phyloP scores from a whole-genome alignment of 208 protist genomes.

The Leptomonas pyrrhocoris region DNA sequence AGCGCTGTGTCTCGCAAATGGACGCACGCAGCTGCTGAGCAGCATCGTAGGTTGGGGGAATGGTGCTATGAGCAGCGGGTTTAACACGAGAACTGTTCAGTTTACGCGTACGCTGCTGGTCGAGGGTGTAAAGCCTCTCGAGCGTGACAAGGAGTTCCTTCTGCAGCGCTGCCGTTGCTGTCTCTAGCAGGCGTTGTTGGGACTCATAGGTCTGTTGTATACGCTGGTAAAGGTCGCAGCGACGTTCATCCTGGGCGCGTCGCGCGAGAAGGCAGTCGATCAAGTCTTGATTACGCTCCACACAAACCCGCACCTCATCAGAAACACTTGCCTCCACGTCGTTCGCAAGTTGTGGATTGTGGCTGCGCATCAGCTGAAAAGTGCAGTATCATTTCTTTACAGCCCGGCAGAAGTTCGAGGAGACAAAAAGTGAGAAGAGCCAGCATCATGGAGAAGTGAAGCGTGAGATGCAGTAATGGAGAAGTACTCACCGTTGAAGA shows the following conservation, averaged over 20 bases:
- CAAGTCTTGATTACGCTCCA: constrained; percentile 6
- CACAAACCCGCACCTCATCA: background rate
- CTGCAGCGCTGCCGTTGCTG: background rate
- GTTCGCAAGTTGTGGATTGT: background rate
- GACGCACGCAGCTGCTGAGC: constrained; percentile 6
- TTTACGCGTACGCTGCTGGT: background rate
- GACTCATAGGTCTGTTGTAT: background rate
- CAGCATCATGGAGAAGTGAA: no score
- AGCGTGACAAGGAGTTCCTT: background rate
- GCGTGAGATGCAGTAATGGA: no score
- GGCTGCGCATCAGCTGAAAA: background rate
- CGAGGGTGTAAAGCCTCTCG: constrained; percentile 1
- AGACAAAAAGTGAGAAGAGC: background rate
- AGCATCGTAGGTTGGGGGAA: background rate
- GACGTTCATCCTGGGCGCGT: constrained; percentile 11
- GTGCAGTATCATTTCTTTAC: background rate
- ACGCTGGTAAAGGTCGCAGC: constrained; percentile 16
- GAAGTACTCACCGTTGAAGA: no score
- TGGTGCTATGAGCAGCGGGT: background rate
- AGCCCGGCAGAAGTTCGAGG: background rate
- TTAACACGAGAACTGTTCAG: background rate
- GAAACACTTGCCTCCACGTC: background rate
- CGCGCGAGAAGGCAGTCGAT: constrained; percentile 2
- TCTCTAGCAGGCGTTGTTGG: background rate
- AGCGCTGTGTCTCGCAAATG: constrained; percentile 8